Conservation (phyloP, 139 green algal species). For the Chlorella sorokiniana region DNA sequence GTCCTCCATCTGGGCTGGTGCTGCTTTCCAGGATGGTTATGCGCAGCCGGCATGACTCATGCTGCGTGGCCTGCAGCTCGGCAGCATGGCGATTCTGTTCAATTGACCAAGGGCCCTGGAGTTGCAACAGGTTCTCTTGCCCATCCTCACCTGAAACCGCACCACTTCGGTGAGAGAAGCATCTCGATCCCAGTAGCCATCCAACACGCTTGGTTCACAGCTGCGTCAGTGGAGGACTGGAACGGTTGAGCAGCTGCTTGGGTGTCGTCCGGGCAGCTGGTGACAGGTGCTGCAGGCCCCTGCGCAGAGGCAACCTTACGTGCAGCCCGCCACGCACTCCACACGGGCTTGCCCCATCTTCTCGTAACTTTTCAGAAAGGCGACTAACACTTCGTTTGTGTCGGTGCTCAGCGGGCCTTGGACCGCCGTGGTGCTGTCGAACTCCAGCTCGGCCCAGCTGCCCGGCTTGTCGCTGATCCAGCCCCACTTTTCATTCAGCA, state of each 20-base stretch:
- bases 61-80: not conserved
- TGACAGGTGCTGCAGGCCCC: not conserved
- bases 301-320: not conserved
- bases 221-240: not conserved
- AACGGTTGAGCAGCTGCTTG: not conserved
- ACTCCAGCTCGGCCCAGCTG: not conserved
- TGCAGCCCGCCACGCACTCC: not conserved
- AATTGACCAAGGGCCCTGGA: not conserved
- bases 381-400: not conserved
- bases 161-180: not conserved
- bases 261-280: not conserved
- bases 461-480: not conserved
- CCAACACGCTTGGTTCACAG: not conserved
- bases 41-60: not conserved
- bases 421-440: not conserved
- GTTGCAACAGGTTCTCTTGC: not conserved
- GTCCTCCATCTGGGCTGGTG: not conserved
- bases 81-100: not conserved
- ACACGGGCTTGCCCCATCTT: not conserved
- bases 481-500: not conserved
- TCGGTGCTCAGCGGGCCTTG: not conserved
- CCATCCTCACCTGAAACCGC: not conserved
- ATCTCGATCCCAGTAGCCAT: slow-evolving; percentile 1
- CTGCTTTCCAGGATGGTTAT: not conserved
- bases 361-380: not conserved